Evolutionary conservation across 768 basidiomycete species (phyloP).

Genomic region (Agaricus subrufescens): DNA sequence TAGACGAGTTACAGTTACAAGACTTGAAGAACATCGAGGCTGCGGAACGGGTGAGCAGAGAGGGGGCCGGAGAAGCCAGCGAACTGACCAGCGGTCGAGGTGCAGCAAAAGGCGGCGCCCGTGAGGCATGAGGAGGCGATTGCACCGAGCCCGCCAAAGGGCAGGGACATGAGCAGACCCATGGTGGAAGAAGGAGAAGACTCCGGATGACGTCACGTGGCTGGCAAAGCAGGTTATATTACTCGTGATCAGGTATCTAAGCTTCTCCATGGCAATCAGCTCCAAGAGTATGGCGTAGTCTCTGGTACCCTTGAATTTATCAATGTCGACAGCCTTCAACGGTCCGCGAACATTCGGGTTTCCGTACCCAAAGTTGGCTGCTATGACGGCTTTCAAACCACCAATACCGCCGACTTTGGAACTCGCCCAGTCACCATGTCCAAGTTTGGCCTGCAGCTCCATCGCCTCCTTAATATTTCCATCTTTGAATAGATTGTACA

Average conservation of each 20-base stretch:
- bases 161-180: constrained; percentile 73
- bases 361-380: constrained; percentile 64
- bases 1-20: constrained; percentile 98
- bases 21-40: constrained; percentile 98
- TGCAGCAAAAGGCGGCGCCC: constrained; percentile 81
- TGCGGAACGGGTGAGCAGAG: constrained; percentile 22
- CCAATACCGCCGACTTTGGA: constrained; percentile 63
- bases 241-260: not conserved
- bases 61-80: not conserved
- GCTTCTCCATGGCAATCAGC: constrained; percentile 40
- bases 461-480: constrained; percentile 57
- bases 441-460: constrained; percentile 54
- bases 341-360: constrained; percentile 42
- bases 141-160: constrained; percentile 61
- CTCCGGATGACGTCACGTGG: constrained; percentile 3
- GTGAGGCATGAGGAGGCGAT: constrained; percentile 82
- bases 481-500: constrained; percentile 45
- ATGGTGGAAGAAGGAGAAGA: constrained; percentile 32
- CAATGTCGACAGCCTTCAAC: constrained; percentile 34
- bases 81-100: constrained; percentile 72
- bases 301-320: constrained; percentile 32
- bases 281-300: constrained; percentile 38
- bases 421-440: constrained; percentile 63
- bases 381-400: constrained; percentile 61
- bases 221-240: not conserved